A percentile compares a stretch with the other conserved stretches of the same genome.
Evolutionary conservation across 768 basidiomycete species (phyloP).

Genomic region (Ramaria sp.): DNA sequence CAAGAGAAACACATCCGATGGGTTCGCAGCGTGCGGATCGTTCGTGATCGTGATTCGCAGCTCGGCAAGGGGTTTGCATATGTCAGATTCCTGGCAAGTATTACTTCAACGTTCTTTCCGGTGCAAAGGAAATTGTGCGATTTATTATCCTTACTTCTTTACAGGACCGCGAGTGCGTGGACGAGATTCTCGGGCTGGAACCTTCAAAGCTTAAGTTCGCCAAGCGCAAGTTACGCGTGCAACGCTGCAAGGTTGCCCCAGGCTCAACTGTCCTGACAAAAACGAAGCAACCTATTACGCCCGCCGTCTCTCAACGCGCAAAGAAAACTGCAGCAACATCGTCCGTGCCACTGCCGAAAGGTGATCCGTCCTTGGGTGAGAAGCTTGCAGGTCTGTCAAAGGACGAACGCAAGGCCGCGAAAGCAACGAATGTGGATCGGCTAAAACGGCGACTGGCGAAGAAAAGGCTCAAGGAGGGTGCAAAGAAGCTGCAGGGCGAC

Average conservation of each 20-base stretch:
- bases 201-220: slow-evolving; percentile 76
- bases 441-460: slow-evolving; percentile 79
- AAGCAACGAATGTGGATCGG: slow-evolving; percentile 70
- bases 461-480: slow-evolving; percentile 49
- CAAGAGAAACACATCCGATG: slow-evolving; percentile 35
- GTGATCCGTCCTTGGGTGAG: slow-evolving; percentile 73
- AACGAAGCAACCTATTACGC: not conserved
- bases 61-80: slow-evolving; percentile 95
- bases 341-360: slow-evolving; percentile 40
- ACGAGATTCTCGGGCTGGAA: slow-evolving; percentile 81
- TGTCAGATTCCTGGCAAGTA: slow-evolving; percentile 71
- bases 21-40: slow-evolving; percentile 80
- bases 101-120: not conserved
- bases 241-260: slow-evolving; percentile 75
- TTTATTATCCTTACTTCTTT: not conserved
- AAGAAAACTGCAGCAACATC: slow-evolving; percentile 7
- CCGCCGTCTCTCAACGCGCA: slow-evolving; percentile 17
- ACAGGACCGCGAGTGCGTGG: slow-evolving; percentile 85
- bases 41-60: slow-evolving; percentile 84
- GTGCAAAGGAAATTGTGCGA: not conserved
- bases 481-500: slow-evolving; percentile 37
- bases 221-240: slow-evolving; percentile 84
- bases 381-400: slow-evolving; percentile 70
- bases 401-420: slow-evolving; percentile 76
- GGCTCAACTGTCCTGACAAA: slow-evolving; percentile 11